Evolutionary conservation across 495 filamentous ascomycete species (phyloP).

Genomic region (Penicillium pulvis): DNA sequence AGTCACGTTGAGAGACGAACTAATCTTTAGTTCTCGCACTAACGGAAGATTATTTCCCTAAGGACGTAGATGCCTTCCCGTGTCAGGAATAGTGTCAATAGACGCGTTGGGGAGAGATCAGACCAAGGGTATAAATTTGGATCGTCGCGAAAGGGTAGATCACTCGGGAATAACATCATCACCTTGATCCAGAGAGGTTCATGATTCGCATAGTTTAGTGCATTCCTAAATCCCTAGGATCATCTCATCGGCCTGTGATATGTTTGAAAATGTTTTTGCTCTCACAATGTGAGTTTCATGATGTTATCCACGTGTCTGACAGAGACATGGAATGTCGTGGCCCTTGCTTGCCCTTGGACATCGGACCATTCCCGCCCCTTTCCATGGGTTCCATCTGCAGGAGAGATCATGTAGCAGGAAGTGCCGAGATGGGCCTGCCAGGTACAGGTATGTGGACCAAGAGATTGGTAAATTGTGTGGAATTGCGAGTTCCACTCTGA

Average conservation of each 20-base stretch:
- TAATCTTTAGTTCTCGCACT: neutral
- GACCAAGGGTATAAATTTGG: slow-evolving; percentile 15
- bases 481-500: slow-evolving; percentile 5
- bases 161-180: neutral
- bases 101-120: neutral
- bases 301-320: slow-evolving; percentile 18
- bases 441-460: slow-evolving; percentile 6
- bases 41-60: neutral
- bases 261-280: neutral
- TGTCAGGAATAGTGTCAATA: neutral
- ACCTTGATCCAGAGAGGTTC: neutral
- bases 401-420: neutral
- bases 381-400: slow-evolving; percentile 11
- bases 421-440: slow-evolving; percentile 7
- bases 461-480: neutral
- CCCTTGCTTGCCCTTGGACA: slow-evolving; percentile 8
- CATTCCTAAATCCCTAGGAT: slow-evolving; percentile 9
- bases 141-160: slow-evolving; percentile 22
- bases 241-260: slow-evolving; percentile 1
- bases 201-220: slow-evolving; percentile 18
- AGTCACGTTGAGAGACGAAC: neutral
- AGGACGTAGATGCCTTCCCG: slow-evolving; percentile 1
- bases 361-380: slow-evolving; percentile 7
- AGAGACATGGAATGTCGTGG: slow-evolving; percentile 6
- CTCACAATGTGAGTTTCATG: neutral